Evolutionary conservation across 352 stramenopile genomes (phyloP).

Genomic region (Blastocystis sp.): DNA sequence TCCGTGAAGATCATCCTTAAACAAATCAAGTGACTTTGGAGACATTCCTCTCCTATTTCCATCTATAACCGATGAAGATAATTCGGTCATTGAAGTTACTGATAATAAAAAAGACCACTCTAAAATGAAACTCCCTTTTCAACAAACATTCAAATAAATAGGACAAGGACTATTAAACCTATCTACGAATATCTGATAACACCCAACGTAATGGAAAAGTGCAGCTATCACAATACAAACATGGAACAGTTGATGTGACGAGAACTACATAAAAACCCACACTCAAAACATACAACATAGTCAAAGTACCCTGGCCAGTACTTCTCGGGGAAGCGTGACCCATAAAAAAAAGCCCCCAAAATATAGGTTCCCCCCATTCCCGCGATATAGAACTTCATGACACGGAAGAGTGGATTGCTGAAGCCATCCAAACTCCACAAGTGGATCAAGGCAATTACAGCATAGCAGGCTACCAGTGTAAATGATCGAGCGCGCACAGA

Average conservation of each 20-base stretch:
- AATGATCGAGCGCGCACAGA: conserved; percentile 35
- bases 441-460: neutral
- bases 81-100: too few relatives aligned
- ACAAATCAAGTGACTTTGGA: conserved; percentile 9
- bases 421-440: conserved; percentile 30
- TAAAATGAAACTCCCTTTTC: neutral
- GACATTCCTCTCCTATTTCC: too few relatives aligned
- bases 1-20: conserved; percentile 30
- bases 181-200: conserved; percentile 47
- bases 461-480: conserved; percentile 44
- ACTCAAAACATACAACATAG: conserved; percentile 46
- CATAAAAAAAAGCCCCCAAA: conserved; percentile 48
- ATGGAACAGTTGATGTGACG: conserved; percentile 57
- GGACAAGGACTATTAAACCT: conserved; percentile 51
- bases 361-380: conserved; percentile 51
- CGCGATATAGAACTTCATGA: conserved; percentile 23
- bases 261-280: neutral
- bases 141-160: conserved; percentile 20
- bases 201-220: conserved; percentile 59
- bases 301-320: conserved; percentile 58
- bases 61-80: too few relatives aligned
- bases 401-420: conserved; percentile 45
- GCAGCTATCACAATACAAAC: conserved; percentile 60
- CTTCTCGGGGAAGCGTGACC: conserved; percentile 40
- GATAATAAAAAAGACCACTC: neutral